Percentiles rank a stretch among this genome's conserved stretches.
phyloP scores from a whole-genome alignment of 768 basidiomycete species.

The Chalciporus sphaerocephalus region DNA sequence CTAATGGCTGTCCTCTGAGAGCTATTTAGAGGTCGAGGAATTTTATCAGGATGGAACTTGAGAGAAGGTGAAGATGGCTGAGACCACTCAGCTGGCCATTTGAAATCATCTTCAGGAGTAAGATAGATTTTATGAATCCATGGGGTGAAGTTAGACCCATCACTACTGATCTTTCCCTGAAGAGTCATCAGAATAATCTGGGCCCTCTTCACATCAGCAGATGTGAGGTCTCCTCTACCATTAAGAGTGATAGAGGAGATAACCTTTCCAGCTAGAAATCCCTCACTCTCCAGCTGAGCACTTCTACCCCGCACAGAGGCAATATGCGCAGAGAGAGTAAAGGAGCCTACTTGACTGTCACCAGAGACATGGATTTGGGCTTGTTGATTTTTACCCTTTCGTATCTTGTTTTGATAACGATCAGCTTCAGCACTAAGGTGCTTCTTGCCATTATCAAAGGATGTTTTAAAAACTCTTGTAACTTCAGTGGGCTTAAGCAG shows the following conservation, averaged over 20 bases:
- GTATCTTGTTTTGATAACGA: constrained; percentile 31
- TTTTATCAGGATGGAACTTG: constrained; percentile 10
- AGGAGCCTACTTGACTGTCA: constrained; percentile 18
- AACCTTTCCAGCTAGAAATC: constrained; percentile 28
- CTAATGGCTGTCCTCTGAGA: constrained; percentile 38
- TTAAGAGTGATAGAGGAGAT: constrained; percentile 41
- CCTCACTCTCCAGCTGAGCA: constrained; percentile 21
- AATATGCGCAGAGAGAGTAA: constrained; percentile 20
- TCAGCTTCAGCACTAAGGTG: constrained; percentile 17
- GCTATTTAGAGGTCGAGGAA: constrained; percentile 33
- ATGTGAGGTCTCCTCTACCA: constrained; percentile 55
- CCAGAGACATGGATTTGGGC: constrained; percentile 23
- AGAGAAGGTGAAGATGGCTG: constrained; percentile 16
- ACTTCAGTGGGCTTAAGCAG: constrained; percentile 25
- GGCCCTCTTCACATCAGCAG: constrained; percentile 47
- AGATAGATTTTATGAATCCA: constrained; percentile 38
- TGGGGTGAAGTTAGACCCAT: constrained; percentile 30
- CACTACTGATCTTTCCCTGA: constrained; percentile 30
- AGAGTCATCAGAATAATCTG: constrained; percentile 31
- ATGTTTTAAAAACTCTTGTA: constrained; percentile 18
- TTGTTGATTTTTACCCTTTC: constrained; percentile 31
- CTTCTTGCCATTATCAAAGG: constrained; percentile 11
- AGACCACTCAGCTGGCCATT: constrained; percentile 37
- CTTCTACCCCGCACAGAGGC: constrained; percentile 7
- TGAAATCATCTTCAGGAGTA: constrained; percentile 22